Base-by-base conservation (phyloP, 345 rosid species). In the Heritiera littoralis region DNA sequence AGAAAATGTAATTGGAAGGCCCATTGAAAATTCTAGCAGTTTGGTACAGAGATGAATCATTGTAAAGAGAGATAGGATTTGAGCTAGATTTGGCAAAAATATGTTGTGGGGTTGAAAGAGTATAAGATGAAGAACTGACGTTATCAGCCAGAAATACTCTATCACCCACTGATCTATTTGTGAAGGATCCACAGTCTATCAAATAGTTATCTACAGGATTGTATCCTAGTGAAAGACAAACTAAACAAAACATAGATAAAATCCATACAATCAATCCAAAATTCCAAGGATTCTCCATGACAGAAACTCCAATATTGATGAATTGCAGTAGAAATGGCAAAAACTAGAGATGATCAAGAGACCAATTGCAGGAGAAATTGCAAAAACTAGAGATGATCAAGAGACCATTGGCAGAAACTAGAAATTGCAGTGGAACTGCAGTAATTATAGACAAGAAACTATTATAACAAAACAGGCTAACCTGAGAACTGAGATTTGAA, bases 171-270 rank as follows among this genome's bases (percentile, higher is more conserved):
- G 90, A 82, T 11, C 59, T 86, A 84, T 89, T 88, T 12, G 67
- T 68, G 23, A 59, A 49, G 15, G 98, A 93, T 78, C 98, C 98
- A 85, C 92, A 92, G 76, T 89, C 87, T 78, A 68, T n/a, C 41
- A 69, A 70, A 48, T 23, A 49, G 12, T 48, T 48, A 70, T 70
- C 74, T 48, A 70, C 40, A 48, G 74, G 74, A 40, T 49, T 49
- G 52, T 46, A 49, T 70, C 74, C 74, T 23, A 70, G 58, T 70
- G 74, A 70, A 6, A 14, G 5, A 70, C 30, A 2, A 48, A 70
- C 20, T 48, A 70, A 70, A 70, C 11, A 48, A 12, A 28, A 70
- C 0, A 70, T 23, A 3, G 9, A 70, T 48, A 20, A 70, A 70
- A 28, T 3, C 58, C 74, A 15, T 13, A 70, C 40, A 70, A 48